Evolutionary conservation across 306 rosid species (phyloP), one percentile per base, ranked within the genome.

Genomic region (Fragaria iinumae): DNA sequence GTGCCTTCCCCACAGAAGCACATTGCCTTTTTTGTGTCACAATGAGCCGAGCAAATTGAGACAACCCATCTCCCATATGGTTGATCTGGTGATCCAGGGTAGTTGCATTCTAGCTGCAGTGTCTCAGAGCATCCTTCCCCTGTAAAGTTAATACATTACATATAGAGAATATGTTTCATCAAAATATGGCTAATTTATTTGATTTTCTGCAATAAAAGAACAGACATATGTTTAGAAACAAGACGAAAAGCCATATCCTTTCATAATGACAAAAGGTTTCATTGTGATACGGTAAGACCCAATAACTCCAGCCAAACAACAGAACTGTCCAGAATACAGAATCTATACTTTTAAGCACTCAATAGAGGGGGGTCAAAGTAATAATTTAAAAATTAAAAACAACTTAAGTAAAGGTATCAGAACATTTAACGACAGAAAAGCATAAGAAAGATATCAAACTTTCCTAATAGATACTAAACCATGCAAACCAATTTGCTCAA

Each of bases 1-100:
- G 99, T 89, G 79, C 97, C 93, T 85, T 92, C 97, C 45, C 99
- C 99, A 68, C 99, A 95, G 88, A 95, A 95, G 88, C 99, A 95
- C 97, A 95, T 90, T 64, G 99, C 99, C 80, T 82, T 88, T 72
- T 91, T 90, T 79, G 86, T 90, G 91, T 95, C 99, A 81, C 99
- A 95, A 71, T 88, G 77, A 60, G 93, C 88, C 4, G 99, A 84
- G 82, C 99, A 95, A 79, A 92, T 90, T 38, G 99, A 95, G 82
- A 92, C 99, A 74, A 89, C 91, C 99, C 97, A 89, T 84, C 82
- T 83, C 76, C 99, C 99, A 72, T 86, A 89, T 62, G 97, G 97
- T 76, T 13, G 48, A 49, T 85, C 87, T 63, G 86, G 83, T 65
- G 91, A 69, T 70, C 83, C 85, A 41, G 85, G 88, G 76, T 57